Evolutionary conservation across 331 rosid genomes (phyloP).

Genomic region (Dryas integrifolia): DNA sequence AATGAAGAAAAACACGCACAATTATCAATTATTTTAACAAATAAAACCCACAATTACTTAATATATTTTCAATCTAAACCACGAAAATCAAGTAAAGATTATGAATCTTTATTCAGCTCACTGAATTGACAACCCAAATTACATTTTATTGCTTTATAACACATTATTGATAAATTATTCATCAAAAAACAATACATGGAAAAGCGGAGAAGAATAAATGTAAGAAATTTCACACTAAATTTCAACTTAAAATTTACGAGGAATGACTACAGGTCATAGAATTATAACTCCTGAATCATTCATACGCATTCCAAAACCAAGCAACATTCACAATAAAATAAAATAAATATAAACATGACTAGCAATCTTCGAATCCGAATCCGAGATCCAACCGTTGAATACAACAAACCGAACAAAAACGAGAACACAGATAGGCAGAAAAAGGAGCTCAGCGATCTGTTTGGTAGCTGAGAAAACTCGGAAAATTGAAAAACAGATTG

Average conservation of each 20-base stretch:
- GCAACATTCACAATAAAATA: neutral
- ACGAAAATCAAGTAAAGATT: neutral
- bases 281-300: neutral
- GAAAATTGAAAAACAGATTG: neutral
- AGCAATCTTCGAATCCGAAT: conserved; percentile 8
- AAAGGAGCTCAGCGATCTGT: conserved; percentile 4
- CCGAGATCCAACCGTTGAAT: conserved; percentile 21
- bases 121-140: neutral
- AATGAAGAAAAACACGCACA: neutral
- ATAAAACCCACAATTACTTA: neutral
- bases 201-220: neutral
- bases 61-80: neutral
- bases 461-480: neutral
- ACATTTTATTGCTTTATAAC: neutral
- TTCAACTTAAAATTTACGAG: neutral
- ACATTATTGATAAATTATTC: neutral
- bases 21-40: neutral
- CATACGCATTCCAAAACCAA: neutral
- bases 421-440: neutral
- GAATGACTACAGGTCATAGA: neutral
- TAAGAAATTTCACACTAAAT: conserved; percentile 2
- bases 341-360: neutral
- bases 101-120: neutral
- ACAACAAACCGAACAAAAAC: neutral
- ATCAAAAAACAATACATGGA: neutral